Evolutionary conservation across 2,329 filamentous ascomycete species (phyloP), one percentile per base, ranked within the genome.

Genomic region (Triangularia setosa): DNA sequence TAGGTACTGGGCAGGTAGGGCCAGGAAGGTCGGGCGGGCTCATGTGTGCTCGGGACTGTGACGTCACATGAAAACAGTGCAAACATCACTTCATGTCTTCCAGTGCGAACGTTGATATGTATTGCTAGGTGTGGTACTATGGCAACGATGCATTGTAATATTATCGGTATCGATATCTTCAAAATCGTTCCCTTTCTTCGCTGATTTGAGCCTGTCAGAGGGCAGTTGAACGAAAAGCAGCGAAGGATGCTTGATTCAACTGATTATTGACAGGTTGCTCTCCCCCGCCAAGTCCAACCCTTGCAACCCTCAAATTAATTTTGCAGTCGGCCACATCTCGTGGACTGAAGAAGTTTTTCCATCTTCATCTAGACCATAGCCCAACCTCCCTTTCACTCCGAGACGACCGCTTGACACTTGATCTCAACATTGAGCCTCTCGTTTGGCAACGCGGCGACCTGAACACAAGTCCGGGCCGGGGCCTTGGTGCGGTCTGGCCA

Each of bases 361-460:
- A 40, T 40, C 35, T 40, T 40, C 35, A 11, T 21, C 18, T 25
- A 35, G 28, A 33, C 27, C 30, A 16, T 40, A 21, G 1, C 27
- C 58, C 23, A 18, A 27, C 24, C 25, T 33, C 55, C 55, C 33
- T 7, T 40, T 53, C 40, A 60, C 40, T 60, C 58, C 23, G 23
- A 60, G 21, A 60, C 58, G 7, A 69, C 58, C 1, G 69, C 69
- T 58, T 68, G 65, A 57, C 74, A 75, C 67, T 76, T 75, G 64
- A 76, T 75, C 70, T 75, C 74, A 2, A 76, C 73, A 61, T 72
- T 69, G 27, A 75, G 53, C 68, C 66, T 71, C 67, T 69, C 71
- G 40, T 74, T 74, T 8, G 74, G 74, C 69, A 76, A 65, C 40
- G 70, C 74, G 2, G 71, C 71, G 7, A 76, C 74, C 66, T 76